phyloP scores from a whole-genome alignment of 192 early-diverging fungal species.

The Kappamyces sp. region DNA sequence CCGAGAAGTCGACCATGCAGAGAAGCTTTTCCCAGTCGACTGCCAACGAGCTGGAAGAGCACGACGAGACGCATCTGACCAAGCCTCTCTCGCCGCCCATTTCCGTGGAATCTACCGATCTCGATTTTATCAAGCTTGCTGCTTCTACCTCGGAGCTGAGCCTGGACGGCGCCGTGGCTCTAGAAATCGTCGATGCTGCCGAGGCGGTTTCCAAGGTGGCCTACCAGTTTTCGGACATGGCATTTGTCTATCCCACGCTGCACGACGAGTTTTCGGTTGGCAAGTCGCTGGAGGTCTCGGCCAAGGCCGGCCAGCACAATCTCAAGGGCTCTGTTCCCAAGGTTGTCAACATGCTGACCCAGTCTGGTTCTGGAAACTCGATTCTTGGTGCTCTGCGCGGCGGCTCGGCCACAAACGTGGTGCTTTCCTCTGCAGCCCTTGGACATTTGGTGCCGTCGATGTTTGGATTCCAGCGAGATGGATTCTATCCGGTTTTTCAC shows the following conservation, averaged over 20 bases:
- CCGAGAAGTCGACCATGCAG: not conserved
- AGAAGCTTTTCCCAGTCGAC: not conserved
- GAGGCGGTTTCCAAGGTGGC: slow-evolving; percentile 68
- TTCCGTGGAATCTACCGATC: too few species aligned
- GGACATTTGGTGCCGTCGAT: slow-evolving; percentile 79
- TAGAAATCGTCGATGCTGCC: slow-evolving; percentile 46
- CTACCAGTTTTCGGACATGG: slow-evolving; percentile 70
- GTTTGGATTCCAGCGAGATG: slow-evolving; percentile 57
- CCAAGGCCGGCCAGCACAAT: slow-evolving; percentile 59
- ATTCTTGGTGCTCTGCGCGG: slow-evolving; percentile 67
- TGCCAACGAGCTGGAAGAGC: not conserved
- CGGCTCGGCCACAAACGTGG: slow-evolving; percentile 43
- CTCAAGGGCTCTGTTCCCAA: slow-evolving; percentile 62
- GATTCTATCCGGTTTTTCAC: slow-evolving; percentile 73
- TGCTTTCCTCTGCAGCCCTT: slow-evolving; percentile 71
- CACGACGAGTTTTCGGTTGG: slow-evolving; percentile 55
- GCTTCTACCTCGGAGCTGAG: not conserved
- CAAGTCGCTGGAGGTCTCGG: slow-evolving; percentile 58
- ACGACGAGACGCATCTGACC: slow-evolving; percentile 27
- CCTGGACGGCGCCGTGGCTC: slow-evolving; percentile 14
- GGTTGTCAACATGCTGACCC: slow-evolving; percentile 71
- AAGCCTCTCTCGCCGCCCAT: slow-evolving; percentile 11
- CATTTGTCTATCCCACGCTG: slow-evolving; percentile 76
- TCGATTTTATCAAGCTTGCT: too few species aligned
- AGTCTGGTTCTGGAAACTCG: slow-evolving; percentile 68